Evolutionary conservation across 108 stramenopile species (phyloP).

Genomic region (Nitzschia inconspicua): DNA sequence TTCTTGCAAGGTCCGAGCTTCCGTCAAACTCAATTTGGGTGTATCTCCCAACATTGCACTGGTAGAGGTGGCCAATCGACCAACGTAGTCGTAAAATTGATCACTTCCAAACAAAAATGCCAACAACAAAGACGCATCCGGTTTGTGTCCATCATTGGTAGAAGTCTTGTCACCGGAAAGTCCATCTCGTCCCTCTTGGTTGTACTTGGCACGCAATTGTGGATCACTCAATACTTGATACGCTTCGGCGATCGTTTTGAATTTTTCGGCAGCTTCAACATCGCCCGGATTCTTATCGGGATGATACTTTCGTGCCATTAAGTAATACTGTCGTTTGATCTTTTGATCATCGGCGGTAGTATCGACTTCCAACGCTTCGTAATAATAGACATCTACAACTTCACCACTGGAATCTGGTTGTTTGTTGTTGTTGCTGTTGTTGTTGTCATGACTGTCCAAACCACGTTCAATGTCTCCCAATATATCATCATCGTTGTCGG

Average conservation of each 20-base stretch:
- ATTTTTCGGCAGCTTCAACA: constrained; percentile 64
- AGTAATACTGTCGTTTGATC: constrained; percentile 91
- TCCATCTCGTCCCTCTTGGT: constrained; percentile 54
- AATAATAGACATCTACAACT: constrained; percentile 64
- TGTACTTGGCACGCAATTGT: constrained; percentile 54
- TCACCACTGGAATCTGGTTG: constrained; percentile 25
- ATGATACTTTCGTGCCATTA: constrained; percentile 88
- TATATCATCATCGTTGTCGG: constrained; percentile 67
- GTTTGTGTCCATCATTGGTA: constrained; percentile 14
- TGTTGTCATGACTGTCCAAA: constrained; percentile 18
- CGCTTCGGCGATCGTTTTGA: constrained; percentile 77
- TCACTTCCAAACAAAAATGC: constrained; percentile 78
- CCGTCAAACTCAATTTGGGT: constrained; percentile 37
- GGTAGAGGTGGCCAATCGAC: constrained; percentile 63
- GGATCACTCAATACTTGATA: constrained; percentile 83
- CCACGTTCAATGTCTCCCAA: constrained; percentile 41
- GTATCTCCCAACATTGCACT: constrained; percentile 63
- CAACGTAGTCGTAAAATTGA: constrained; percentile 65
- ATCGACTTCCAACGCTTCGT: constrained; percentile 63
- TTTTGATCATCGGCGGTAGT: constrained; percentile 62
- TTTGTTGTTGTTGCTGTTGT: constrained; percentile 12
- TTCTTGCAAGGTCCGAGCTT: constrained; percentile 52
- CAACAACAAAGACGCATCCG: constrained; percentile 64
- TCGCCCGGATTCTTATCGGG: constrained; percentile 80
- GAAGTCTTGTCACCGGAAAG: constrained; percentile 62